A percentile compares a stretch with the other conserved stretches of the same genome.
Evolutionary conservation across 371 early-diverging fungal genomes (phyloP).

Genomic region (Neoconidiobolus thromboides): DNA sequence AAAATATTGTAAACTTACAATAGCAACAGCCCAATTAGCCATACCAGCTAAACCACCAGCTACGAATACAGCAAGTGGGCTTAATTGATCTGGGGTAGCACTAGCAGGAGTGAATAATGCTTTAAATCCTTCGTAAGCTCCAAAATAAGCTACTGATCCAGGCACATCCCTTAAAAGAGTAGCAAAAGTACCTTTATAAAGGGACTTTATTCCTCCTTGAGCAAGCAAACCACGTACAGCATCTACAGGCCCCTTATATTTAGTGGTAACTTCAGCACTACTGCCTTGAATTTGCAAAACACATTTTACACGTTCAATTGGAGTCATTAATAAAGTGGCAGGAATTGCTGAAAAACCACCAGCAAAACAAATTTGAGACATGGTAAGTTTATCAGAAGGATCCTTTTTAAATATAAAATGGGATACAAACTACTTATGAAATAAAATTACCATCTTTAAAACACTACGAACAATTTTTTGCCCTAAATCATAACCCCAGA

Average conservation of each 20-base stretch:
- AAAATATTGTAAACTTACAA: slow-evolving; percentile 7
- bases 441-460: background rate
- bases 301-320: slow-evolving; percentile 89
- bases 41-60: slow-evolving; percentile 73
- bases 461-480: slow-evolving; percentile 14
- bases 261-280: slow-evolving; percentile 17
- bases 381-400: slow-evolving; percentile 20
- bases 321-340: slow-evolving; percentile 83
- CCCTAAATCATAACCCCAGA: slow-evolving; percentile 66
- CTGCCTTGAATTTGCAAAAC: slow-evolving; percentile 58
- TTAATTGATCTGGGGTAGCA: slow-evolving; percentile 44
- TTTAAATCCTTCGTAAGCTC: slow-evolving; percentile 83
- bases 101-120: slow-evolving; percentile 50
- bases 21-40: slow-evolving; percentile 30
- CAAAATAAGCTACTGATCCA: slow-evolving; percentile 94
- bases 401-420: background rate
- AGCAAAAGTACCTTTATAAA: slow-evolving; percentile 87
- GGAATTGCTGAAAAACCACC: slow-evolving; percentile 93
- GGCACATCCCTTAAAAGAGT: slow-evolving; percentile 87
- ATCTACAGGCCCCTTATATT: slow-evolving; percentile 68
- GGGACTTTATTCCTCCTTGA: slow-evolving; percentile 57
- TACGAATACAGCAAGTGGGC: slow-evolving; percentile 62
- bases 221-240: slow-evolving; percentile 48
- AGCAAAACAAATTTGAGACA: slow-evolving; percentile 70
- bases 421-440: background rate